Conservation (phyloP, 176 grass and related monocot species). For the Saccharum officinarum region DNA sequence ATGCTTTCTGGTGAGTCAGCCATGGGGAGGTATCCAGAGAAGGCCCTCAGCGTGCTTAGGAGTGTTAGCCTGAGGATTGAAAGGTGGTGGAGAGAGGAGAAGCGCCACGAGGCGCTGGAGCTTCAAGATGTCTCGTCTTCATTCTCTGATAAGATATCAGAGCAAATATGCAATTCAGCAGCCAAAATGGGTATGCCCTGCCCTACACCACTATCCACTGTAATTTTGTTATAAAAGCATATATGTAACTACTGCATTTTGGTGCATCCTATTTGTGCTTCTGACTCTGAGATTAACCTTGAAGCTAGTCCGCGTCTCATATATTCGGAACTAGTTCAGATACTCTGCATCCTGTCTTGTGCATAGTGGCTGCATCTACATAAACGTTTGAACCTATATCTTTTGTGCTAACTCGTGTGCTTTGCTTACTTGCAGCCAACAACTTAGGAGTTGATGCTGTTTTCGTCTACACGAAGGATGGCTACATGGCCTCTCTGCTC, state of each 20-base stretch:
- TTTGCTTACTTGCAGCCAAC: conserved; percentile 57
- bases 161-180: conserved; percentile 97
- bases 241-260: not conserved
- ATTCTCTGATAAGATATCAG: conserved; percentile 85
- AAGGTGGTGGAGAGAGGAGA: conserved; percentile 98
- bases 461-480: conserved; percentile 82
- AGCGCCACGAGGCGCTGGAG: conserved; percentile 64
- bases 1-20: conserved; percentile 99
- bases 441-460: conserved; percentile 90
- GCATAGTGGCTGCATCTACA: not conserved
- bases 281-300: not conserved
- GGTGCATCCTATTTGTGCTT: not conserved
- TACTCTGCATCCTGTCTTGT: not conserved
- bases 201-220: not conserved
- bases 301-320: not conserved
- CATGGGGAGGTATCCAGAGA: conserved; percentile 92
- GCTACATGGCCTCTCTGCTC: conserved; percentile 84
- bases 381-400: not conserved
- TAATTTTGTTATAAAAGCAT: not conserved
- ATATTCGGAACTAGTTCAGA: not conserved
- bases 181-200: conserved; percentile 82
- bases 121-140: conserved; percentile 72
- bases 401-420: not conserved
- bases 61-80: conserved; percentile 96
- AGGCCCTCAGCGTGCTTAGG: conserved; percentile 84